A percentile compares a stretch with the other conserved stretches of the same genome.
Conservation (phyloP, 331 rosid genomes). For the Pyrus hybrid region DNA sequence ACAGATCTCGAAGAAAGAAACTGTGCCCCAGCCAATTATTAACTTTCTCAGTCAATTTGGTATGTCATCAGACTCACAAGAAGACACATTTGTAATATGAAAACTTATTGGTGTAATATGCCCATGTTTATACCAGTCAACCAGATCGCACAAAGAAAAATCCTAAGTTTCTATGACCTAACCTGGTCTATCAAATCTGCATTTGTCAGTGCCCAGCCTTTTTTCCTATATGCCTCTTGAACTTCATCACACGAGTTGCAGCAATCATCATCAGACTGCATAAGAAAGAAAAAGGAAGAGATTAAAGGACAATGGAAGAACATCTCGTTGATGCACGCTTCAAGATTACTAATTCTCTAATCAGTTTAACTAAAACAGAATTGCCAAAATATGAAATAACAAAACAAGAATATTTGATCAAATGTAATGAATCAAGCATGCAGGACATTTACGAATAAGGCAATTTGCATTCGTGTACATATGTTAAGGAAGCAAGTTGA, state of each 20-base stretch:
- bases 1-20: neutral
- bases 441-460: neutral
- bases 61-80: too few relatives aligned
- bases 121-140: neutral
- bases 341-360: neutral
- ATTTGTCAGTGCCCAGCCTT: conserved; percentile 82
- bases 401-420: neutral
- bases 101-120: neutral
- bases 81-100: too few relatives aligned
- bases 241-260: conserved; percentile 93
- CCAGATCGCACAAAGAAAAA: neutral
- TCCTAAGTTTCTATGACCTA: conserved; percentile 12
- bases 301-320: neutral
- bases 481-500: neutral
- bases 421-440: neutral
- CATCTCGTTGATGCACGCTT: neutral
- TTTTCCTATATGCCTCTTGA: conserved; percentile 91
- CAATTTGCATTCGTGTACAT: neutral
- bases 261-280: conserved; percentile 84
- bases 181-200: conserved; percentile 89
- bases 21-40: neutral
- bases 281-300: conserved; percentile 1
- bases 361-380: neutral
- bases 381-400: neutral
- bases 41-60: neutral